These are phyloP conservation scores for Salix udensis DNA, from an alignment of 345 rosid species.

Conservation along the genomic window DNA sequence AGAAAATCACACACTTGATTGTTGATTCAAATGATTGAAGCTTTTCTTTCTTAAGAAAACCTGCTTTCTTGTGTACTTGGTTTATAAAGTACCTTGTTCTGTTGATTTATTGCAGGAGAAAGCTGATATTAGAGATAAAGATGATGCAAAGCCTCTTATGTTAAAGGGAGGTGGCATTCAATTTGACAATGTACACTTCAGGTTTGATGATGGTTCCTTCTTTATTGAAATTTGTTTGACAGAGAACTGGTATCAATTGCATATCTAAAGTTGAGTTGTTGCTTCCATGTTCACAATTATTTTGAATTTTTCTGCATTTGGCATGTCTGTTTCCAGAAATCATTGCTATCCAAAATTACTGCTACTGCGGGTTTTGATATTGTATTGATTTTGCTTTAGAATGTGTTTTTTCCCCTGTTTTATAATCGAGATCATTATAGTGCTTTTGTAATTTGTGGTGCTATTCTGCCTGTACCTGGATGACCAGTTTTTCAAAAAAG, in stretches of 20 bases:
- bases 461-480: not conserved
- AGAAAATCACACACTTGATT: not conserved
- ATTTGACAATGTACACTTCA: slow-evolving; percentile 83
- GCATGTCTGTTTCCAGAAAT: not conserved
- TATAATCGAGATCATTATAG: not conserved
- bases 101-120: slow-evolving; percentile 57
- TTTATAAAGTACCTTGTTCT: slow-evolving; percentile 3
- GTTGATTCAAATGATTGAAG: not conserved
- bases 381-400: not conserved
- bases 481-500: not conserved
- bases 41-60: not conserved
- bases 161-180: slow-evolving; percentile 77
- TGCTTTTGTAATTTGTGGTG: not conserved
- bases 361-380: not conserved
- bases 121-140: slow-evolving; percentile 69
- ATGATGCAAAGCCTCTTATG: slow-evolving; percentile 60
- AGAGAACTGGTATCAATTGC: not conserved
- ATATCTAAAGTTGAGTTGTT: not conserved
- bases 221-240: slow-evolving; percentile 5
- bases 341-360: not conserved
- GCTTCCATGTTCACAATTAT: not conserved
- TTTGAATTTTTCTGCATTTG: not conserved
- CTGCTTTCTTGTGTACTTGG: not conserved
- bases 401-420: not conserved
- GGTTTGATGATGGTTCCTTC: slow-evolving; percentile 39